phyloP scores from a whole-genome alignment of 345 rosid genomes.

The Arabidopsis suecica region DNA sequence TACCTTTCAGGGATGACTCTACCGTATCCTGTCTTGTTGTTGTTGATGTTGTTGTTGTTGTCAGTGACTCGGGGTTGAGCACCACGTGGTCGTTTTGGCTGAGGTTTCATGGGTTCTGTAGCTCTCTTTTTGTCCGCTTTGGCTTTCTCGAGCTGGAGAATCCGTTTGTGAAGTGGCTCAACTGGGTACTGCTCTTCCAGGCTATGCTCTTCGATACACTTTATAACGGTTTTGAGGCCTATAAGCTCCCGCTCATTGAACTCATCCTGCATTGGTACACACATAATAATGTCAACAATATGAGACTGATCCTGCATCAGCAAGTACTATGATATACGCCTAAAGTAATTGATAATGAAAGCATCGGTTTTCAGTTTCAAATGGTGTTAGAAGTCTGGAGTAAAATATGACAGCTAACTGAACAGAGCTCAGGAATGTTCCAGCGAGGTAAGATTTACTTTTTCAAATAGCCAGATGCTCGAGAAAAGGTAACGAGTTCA shows the following conservation, averaged over 20 bases:
- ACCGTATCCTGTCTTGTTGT: slow-evolving; percentile 60
- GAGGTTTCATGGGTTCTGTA: slow-evolving; percentile 87
- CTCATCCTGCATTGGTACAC: slow-evolving; percentile 60
- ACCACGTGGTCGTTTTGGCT: slow-evolving; percentile 90
- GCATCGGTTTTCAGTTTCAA: not conserved
- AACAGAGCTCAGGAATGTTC: slow-evolving; percentile 18
- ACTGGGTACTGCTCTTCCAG: slow-evolving; percentile 83
- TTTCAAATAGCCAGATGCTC: slow-evolving; percentile 10
- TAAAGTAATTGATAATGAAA: not conserved
- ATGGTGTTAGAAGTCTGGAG: not conserved
- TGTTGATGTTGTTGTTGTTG: slow-evolving; percentile 40
- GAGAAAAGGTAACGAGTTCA: slow-evolving; percentile 15
- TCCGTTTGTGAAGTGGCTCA: slow-evolving; percentile 71
- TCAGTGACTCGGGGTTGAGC: slow-evolving; percentile 63
- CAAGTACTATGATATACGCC: slow-evolving; percentile 16
- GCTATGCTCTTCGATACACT: slow-evolving; percentile 95
- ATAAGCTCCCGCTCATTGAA: slow-evolving; percentile 83
- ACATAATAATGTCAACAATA: not conserved
- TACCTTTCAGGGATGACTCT: slow-evolving; percentile 72
- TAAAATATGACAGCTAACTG: slow-evolving; percentile 12
- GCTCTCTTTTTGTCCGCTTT: slow-evolving; percentile 92
- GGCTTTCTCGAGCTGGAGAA: slow-evolving; percentile 87
- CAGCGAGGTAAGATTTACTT: not conserved
- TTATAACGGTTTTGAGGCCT: slow-evolving; percentile 81
- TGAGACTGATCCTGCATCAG: not conserved